These are phyloP conservation scores for Globisporangium carolinianum DNA, from an alignment of 352 stramenopile species.

Conservation along the genomic window DNA sequence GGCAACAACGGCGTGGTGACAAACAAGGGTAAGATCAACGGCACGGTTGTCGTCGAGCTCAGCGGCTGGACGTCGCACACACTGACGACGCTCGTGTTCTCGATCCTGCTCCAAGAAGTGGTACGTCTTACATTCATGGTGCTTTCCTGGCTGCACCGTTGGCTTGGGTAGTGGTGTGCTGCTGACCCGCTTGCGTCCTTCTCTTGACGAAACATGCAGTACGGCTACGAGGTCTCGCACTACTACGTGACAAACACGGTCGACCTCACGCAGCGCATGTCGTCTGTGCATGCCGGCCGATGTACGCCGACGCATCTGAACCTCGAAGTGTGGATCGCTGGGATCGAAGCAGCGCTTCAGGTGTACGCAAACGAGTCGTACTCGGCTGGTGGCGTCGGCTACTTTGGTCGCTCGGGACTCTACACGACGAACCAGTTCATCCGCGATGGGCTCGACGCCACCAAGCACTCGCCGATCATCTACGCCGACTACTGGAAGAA, in stretches of 20 bases:
- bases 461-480: conserved; percentile 8
- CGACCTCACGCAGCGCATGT: conserved; percentile 24
- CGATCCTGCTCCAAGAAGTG: conserved; percentile 24
- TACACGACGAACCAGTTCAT: conserved; percentile 44
- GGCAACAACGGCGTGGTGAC: conserved; percentile 1
- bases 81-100: conserved; percentile 27
- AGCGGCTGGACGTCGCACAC: conserved; percentile 36
- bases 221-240: conserved; percentile 20
- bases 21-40: conserved; percentile 12
- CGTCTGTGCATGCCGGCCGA: conserved; percentile 17
- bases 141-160: neutral
- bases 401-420: conserved; percentile 32
- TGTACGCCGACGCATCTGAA: conserved; percentile 57
- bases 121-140: conserved; percentile 7
- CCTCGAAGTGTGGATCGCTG: conserved; percentile 40
- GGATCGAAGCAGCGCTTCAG: conserved; percentile 20
- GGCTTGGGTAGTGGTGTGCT: no score
- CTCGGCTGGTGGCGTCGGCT: conserved; percentile 22
- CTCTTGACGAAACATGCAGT: neutral
- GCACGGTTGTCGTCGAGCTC: conserved; percentile 24
- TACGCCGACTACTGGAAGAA: conserved; percentile 45
- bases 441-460: conserved; percentile 5
- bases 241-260: conserved; percentile 4
- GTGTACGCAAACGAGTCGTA: conserved; percentile 54
- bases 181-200: no score